Evolutionary conservation across 1,284 basidiomycete genomes (phyloP).

Genomic region (Ganoderma resinaceum): DNA sequence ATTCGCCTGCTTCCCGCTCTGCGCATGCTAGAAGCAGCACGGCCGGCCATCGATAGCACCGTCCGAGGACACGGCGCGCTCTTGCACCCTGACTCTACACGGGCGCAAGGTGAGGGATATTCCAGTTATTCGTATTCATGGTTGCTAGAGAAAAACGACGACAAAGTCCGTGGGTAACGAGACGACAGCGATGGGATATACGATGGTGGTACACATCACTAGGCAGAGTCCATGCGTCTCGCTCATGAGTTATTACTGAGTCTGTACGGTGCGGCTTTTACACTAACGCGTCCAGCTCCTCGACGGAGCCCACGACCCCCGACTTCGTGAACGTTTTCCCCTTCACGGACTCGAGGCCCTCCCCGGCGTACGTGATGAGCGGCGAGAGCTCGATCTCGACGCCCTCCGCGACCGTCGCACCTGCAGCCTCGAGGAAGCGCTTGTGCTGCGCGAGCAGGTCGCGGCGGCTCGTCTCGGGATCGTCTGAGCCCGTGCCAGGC

Average conservation of each 20-base stretch:
- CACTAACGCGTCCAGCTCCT: slow-evolving; percentile 58
- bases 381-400: slow-evolving; percentile 95
- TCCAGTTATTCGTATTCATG: neutral
- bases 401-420: slow-evolving; percentile 73
- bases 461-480: slow-evolving; percentile 88
- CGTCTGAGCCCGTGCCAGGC: slow-evolving; percentile 92
- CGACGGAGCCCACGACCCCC: slow-evolving; percentile 54
- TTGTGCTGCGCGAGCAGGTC: slow-evolving; percentile 93
- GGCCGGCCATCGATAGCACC: neutral
- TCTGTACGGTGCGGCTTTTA: slow-evolving; percentile 21
- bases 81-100: neutral
- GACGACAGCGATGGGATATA: slow-evolving; percentile 21
- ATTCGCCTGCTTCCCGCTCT: neutral
- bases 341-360: slow-evolving; percentile 83
- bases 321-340: slow-evolving; percentile 80
- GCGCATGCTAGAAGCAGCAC: neutral
- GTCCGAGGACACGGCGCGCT: neutral
- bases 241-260: neutral
- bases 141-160: neutral
- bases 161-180: slow-evolving; percentile 21
- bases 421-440: slow-evolving; percentile 84
- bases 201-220: slow-evolving; percentile 28
- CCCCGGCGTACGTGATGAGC: slow-evolving; percentile 88
- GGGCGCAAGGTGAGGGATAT: neutral
- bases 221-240: slow-evolving; percentile 11